These are phyloP conservation scores for Sphagnum fallax DNA, from an alignment of 228 moss, liverwort and hornwort genomes.

Conservation along the genomic window DNA sequence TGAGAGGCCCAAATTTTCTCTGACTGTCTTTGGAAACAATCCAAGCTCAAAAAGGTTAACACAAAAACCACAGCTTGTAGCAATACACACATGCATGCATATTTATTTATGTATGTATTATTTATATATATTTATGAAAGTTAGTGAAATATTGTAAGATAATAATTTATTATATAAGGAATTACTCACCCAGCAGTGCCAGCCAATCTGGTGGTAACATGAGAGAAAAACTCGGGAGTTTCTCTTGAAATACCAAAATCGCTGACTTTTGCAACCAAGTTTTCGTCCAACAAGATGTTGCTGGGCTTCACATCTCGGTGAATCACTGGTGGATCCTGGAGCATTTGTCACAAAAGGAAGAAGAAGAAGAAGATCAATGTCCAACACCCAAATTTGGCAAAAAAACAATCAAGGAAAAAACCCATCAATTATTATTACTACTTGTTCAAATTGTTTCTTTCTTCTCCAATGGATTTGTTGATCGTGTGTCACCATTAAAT, in stretches of 20 bases:
- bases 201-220: slow-evolving; percentile 18
- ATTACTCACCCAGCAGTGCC: slow-evolving; percentile 24
- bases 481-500: too few species aligned
- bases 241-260: slow-evolving; percentile 22
- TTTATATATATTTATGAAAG: too few species aligned
- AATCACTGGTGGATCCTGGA: slow-evolving; percentile 28
- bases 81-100: too few species aligned
- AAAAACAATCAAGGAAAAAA: too few species aligned
- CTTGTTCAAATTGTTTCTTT: too few species aligned
- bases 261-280: slow-evolving; percentile 23
- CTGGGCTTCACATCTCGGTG: slow-evolving; percentile 36
- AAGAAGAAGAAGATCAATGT: neutral
- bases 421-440: too few species aligned
- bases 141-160: neutral
- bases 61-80: too few species aligned
- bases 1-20: too few species aligned
- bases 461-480: too few species aligned
- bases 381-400: neutral
- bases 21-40: too few species aligned
- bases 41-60: too few species aligned
- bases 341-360: neutral
- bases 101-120: too few species aligned
- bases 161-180: neutral
- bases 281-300: slow-evolving; percentile 24
- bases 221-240: slow-evolving; percentile 10